These are phyloP conservation scores for Echinosophora koreensis DNA, from an alignment of 306 rosid species.

Conservation along the genomic window DNA sequence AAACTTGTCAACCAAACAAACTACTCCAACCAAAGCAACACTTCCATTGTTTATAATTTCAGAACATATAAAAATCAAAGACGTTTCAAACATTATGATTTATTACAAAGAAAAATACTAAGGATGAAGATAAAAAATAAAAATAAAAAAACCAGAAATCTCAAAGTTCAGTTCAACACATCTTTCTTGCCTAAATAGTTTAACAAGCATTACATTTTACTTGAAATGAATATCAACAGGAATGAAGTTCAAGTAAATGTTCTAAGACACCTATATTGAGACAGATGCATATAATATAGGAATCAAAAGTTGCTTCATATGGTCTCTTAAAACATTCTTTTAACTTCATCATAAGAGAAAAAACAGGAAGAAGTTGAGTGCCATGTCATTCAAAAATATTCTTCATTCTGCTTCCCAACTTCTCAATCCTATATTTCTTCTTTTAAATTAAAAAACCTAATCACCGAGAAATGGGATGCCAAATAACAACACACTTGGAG, in stretches of 20 bases:
- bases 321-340: slow-evolving; percentile 18
- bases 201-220: background rate
- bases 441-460: slow-evolving; percentile 7
- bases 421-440: slow-evolving; percentile 11
- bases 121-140: background rate
- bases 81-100: background rate
- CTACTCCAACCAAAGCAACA: slow-evolving; percentile 7
- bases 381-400: background rate
- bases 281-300: background rate
- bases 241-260: background rate
- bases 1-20: slow-evolving; percentile 1
- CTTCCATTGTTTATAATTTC: slow-evolving; percentile 1
- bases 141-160: background rate
- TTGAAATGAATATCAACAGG: background rate
- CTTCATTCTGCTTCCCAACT: slow-evolving; percentile 29
- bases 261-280: background rate
- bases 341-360: background rate
- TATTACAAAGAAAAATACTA: background rate
- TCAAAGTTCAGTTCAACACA: background rate
- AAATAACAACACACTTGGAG: background rate
- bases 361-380: slow-evolving; percentile 17
- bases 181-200: slow-evolving; percentile 6
- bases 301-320: slow-evolving; percentile 36
- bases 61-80: background rate
- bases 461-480: slow-evolving; percentile 24